Percentiles rank a stretch among this genome's conserved stretches.
Conservation (phyloP, 352 stramenopile genomes). For the Globisporangium uncinulatum region DNA sequence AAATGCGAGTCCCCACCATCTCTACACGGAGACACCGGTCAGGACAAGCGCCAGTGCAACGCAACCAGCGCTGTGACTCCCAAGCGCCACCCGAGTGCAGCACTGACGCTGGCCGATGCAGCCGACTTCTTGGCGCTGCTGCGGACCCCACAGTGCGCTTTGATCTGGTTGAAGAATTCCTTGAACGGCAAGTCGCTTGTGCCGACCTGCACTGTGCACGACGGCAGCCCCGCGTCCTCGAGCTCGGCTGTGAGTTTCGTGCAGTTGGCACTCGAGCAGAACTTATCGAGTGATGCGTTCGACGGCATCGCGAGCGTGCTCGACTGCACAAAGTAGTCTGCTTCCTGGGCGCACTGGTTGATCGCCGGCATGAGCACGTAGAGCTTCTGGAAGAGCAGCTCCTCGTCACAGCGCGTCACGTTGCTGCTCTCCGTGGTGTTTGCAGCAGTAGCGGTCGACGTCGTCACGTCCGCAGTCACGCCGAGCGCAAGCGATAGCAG, state of each 20-base stretch:
- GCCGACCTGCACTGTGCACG: constrained; percentile 23
- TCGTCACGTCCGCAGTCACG: constrained; percentile 4
- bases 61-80: neutral
- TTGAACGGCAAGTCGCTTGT: constrained; percentile 24
- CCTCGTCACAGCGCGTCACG: constrained; percentile 20
- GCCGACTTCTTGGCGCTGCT: constrained; percentile 3
- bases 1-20: too few relatives aligned
- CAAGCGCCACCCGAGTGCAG: neutral
- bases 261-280: constrained; percentile 31
- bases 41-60: neutral
- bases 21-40: neutral
- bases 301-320: constrained; percentile 19
- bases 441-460: neutral
- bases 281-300: constrained; percentile 21
- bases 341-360: constrained; percentile 33
- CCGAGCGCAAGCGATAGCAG: constrained; percentile 1
- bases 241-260: constrained; percentile 26
- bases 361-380: constrained; percentile 45
- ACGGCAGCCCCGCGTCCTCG: constrained; percentile 28
- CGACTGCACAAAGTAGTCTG: constrained; percentile 28
- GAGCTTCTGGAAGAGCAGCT: constrained; percentile 40
- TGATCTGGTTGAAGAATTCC: constrained; percentile 29
- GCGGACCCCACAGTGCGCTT: constrained; percentile 10
- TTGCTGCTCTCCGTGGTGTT: neutral
- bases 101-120: neutral